A percentile compares a stretch with the other conserved stretches of the same genome.
Conservation (phyloP, 371 early-diverging fungal species). For the Mucor circinelloides region DNA sequence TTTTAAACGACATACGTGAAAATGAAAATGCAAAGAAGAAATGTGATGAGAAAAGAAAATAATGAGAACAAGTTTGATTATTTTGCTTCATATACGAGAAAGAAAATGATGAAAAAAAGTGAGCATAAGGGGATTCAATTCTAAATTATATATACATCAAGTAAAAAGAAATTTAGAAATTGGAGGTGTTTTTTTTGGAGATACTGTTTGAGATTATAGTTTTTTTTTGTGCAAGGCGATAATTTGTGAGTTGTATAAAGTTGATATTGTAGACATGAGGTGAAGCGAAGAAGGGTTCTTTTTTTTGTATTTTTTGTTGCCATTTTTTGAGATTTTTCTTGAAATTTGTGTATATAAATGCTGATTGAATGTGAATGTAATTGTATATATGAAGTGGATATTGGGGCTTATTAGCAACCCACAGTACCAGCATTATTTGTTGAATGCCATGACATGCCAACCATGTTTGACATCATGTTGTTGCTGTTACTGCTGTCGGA, state of each 20-base stretch:
- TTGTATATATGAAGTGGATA: not conserved
- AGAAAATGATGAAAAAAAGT: conserved; percentile 1
- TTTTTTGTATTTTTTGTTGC: not conserved
- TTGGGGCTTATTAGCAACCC: conserved; percentile 21
- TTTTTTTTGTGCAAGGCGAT: conserved; percentile 1
- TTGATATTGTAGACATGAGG: not conserved
- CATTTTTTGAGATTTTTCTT: not conserved
- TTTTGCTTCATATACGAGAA: conserved; percentile 18
- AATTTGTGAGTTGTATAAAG: not conserved
- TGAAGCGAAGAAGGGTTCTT: not conserved
- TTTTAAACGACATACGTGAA: conserved; percentile 2
- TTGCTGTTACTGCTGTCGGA: not conserved
- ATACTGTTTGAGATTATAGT: not conserved
- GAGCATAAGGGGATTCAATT: conserved; percentile 1
- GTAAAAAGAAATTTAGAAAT: conserved; percentile 7
- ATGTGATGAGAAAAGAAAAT: not conserved
- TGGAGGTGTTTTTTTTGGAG: not conserved
- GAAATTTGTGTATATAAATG: not conserved
- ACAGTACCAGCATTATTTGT: conserved; percentile 20
- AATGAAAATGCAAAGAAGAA: not conserved
- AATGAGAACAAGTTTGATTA: conserved; percentile 1
- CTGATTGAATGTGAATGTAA: not conserved
- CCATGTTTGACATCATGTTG: conserved; percentile 2
- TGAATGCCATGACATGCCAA: conserved; percentile 25
- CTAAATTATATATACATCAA: conserved; percentile 8